Base-by-base conservation (phyloP, 1,284 basidiomycete species). In the Mycena sp. region DNA sequence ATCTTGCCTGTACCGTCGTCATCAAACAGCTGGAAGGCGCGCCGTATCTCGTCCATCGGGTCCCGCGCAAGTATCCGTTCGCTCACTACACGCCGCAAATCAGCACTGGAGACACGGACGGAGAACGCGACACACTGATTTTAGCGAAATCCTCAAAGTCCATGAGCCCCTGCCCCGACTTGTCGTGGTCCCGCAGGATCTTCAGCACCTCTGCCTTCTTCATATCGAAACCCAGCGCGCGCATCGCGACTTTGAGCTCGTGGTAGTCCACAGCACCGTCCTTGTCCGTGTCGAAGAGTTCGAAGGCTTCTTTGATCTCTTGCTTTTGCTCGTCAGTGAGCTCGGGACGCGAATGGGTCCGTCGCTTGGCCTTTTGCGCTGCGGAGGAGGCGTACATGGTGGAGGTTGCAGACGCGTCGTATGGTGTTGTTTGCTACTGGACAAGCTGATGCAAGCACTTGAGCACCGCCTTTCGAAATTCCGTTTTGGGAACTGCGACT, bases 151-250 rank as follows among this genome's bases (percentile, higher is more conserved):
- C 94, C 57, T 95, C 93, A 76, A 93, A 98, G 67, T 95, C 93
- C 89, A 99, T 96, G 65, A 98, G 78, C n/a, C 93, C 92, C 67
- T 93, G 91, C 1, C 92, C 93, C 6, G 87, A 87, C 80, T 95
- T 94, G 76, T 98, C 96, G 73, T 97, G 88, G 72, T 99, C 97
- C 45, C 95, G 84, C 63, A 99, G 82, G 49, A 99, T 85, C 78
- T 99, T 99, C 69, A 99, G 81, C 55, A 99, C 96, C 78, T 99
- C 98, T 0, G 95, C 94, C 81, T 99, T 99, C 82, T 99, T 98
- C 77, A 98, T 79, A 77, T 99, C 98, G 74, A 99, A 99, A 0
- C 98, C 98, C 48, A 99, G 82, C 4, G 98, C 98, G 49, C 98
- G 87, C 94, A 99, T 96, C 45, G 97, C 96, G 69, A 99, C 98